A percentile compares a stretch with the other conserved stretches of the same genome.
Evolutionary conservation across 2,329 filamentous ascomycete genomes (phyloP).

Genomic region (Passalora sequoiae): DNA sequence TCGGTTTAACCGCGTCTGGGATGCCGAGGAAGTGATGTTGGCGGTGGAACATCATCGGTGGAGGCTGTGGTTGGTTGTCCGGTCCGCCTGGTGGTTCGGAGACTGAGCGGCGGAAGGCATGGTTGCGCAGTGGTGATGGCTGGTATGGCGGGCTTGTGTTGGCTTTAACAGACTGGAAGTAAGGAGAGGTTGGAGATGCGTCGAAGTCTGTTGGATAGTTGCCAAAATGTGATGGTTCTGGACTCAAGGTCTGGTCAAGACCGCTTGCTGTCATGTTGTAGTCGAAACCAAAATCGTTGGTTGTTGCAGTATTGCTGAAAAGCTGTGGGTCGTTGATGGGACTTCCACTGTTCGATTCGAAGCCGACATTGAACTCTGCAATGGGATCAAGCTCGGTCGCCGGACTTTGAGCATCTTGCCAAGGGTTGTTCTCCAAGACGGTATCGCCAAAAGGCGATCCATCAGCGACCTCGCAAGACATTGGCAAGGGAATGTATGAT

Average conservation of each 20-base stretch:
- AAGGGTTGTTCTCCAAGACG: conserved; percentile 10
- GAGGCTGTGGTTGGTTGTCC: conserved; percentile 4
- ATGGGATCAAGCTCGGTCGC: conserved; percentile 14
- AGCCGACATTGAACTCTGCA: conserved; percentile 19
- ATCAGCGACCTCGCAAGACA: conserved; percentile 18
- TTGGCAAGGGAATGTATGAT: conserved; percentile 5
- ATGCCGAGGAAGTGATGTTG: conserved; percentile 22
- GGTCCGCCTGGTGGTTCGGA: conserved; percentile 24
- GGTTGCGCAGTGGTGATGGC: conserved; percentile 10
- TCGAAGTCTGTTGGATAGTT: conserved; percentile 17
- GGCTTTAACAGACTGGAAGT: conserved; percentile 23
- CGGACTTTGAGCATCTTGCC: conserved; percentile 8
- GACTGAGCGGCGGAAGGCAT: conserved; percentile 23
- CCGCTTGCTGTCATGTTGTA: conserved; percentile 3
- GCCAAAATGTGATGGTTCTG: conserved; percentile 12
- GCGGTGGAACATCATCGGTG: conserved; percentile 23
- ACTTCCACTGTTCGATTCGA: conserved; percentile 6
- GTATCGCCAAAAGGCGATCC: conserved; percentile 18
- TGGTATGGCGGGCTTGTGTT: conserved; percentile 10
- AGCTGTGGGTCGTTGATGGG: conserved; percentile 16
- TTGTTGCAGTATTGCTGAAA: conserved; percentile 11
- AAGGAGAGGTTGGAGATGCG: conserved; percentile 14
- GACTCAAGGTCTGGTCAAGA: conserved; percentile 14
- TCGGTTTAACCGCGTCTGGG: conserved; percentile 5
- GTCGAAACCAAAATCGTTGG: conserved; percentile 3